phyloP scores from a whole-genome alignment of 495 filamentous ascomycete species.

The Penicillium soppii region DNA sequence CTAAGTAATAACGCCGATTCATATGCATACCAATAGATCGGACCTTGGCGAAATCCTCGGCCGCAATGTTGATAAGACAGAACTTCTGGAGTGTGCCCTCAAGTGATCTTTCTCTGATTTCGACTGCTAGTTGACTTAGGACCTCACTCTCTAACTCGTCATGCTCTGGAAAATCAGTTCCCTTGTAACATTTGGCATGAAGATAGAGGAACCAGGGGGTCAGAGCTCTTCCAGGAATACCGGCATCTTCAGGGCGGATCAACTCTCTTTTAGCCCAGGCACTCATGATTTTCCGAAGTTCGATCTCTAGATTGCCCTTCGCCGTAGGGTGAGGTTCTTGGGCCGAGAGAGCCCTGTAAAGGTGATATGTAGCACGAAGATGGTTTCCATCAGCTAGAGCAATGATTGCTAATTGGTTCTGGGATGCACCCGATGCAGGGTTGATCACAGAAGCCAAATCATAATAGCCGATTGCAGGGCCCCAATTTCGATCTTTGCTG shows the following conservation, averaged over 20 bases:
- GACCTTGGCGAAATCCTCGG: constrained; percentile 66
- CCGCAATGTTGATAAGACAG: constrained; percentile 80
- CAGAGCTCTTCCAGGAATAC: constrained; percentile 53
- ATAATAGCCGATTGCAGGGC: constrained; percentile 81
- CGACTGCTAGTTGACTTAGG: constrained; percentile 68
- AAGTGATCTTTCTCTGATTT: constrained; percentile 66
- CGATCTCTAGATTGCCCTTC: constrained; percentile 70
- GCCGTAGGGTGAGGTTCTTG: constrained; percentile 72
- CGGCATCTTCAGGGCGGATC: constrained; percentile 52
- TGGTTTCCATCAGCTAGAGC: constrained; percentile 72
- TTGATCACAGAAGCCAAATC: constrained; percentile 73
- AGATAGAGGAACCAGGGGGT: constrained; percentile 83
- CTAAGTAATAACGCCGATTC: neutral
- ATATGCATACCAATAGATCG: constrained; percentile 58
- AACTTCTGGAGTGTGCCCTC: constrained; percentile 73
- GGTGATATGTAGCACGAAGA: constrained; percentile 80
- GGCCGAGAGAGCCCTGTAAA: constrained; percentile 77
- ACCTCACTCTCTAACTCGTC: constrained; percentile 87
- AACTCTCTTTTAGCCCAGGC: constrained; percentile 61
- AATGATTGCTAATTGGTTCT: constrained; percentile 89
- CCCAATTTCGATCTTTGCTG: constrained; percentile 71
- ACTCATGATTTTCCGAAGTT: constrained; percentile 70
- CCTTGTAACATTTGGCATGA: constrained; percentile 80
- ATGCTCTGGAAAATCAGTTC: constrained; percentile 66
- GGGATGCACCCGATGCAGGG: constrained; percentile 74